These are phyloP conservation scores for Blastobotrys illinoisensis DNA, from an alignment of 1,139 yeast species.

Conservation along the genomic window DNA sequence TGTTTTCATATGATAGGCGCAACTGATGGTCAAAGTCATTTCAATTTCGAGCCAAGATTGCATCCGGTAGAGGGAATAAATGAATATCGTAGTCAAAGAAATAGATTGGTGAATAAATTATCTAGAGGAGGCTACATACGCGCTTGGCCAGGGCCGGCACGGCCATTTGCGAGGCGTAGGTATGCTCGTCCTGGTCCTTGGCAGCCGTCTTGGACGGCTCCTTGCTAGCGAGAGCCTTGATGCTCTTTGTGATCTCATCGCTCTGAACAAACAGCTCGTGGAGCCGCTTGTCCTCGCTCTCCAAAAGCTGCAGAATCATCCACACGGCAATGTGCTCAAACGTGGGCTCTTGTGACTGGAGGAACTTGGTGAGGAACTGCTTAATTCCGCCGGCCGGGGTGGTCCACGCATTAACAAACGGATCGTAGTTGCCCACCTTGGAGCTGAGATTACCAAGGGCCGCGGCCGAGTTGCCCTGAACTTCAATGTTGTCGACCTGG, in stretches of 20 bases:
- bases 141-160: slow-evolving; percentile 34
- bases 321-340: slow-evolving; percentile 97
- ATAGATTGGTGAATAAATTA: too few relatives aligned
- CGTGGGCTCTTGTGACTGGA: slow-evolving; percentile 84
- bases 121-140: slow-evolving; percentile 22
- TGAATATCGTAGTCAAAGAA: too few relatives aligned
- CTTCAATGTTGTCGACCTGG: slow-evolving; percentile 82
- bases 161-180: slow-evolving; percentile 33
- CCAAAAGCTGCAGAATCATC: slow-evolving; percentile 91
- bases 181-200: slow-evolving; percentile 22
- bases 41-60: too few relatives aligned
- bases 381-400: slow-evolving; percentile 80
- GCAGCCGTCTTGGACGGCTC: slow-evolving; percentile 19
- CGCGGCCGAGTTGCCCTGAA: slow-evolving; percentile 97
- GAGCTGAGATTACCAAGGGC: slow-evolving; percentile 95
- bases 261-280: slow-evolving; percentile 30
- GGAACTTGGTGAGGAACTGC: slow-evolving; percentile 75
- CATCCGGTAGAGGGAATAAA: too few relatives aligned
- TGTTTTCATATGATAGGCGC: too few relatives aligned
- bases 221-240: slow-evolving; percentile 32
- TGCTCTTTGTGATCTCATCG: slow-evolving; percentile 31
- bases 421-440: slow-evolving; percentile 75
- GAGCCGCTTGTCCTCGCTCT: slow-evolving; percentile 75
- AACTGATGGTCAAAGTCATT: too few relatives aligned
- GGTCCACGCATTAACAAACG: slow-evolving; percentile 75